phyloP scores from a whole-genome alignment of 2,329 filamentous ascomycete species.

The Fusarium sp. region DNA sequence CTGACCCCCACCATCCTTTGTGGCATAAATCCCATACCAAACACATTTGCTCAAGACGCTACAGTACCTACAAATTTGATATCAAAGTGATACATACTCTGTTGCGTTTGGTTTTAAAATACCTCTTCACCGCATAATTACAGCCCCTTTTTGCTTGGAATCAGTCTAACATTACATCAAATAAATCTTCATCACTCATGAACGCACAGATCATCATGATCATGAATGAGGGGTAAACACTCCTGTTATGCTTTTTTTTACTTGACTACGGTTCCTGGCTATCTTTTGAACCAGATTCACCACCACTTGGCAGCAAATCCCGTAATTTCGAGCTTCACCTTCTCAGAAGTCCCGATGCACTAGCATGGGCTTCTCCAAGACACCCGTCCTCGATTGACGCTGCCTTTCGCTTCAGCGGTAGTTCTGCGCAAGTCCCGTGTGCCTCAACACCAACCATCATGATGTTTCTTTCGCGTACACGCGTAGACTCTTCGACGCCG shows the following conservation, averaged over 20 bases:
- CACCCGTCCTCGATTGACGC: conserved; percentile 38
- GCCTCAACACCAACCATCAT: conserved; percentile 45
- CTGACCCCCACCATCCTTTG: background rate
- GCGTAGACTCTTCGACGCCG: conserved; percentile 39
- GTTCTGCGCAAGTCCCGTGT: conserved; percentile 42
- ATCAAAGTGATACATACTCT: background rate
- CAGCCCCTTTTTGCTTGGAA: background rate
- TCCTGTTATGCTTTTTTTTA: conserved; percentile 44
- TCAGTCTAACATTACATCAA: background rate
- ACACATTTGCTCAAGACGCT: background rate
- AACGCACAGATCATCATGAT: conserved; percentile 12
- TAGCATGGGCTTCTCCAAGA: conserved; percentile 46
- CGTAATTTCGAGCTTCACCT: conserved; percentile 45
- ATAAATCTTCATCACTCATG: background rate
- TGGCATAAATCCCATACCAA: background rate
- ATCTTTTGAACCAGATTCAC: conserved; percentile 42
- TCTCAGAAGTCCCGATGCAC: conserved; percentile 48
- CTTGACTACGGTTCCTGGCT: conserved; percentile 45
- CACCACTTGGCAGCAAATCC: conserved; percentile 48
- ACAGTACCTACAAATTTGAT: background rate
- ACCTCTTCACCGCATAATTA: background rate
- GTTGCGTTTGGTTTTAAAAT: background rate
- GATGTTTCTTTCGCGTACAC: conserved; percentile 41
- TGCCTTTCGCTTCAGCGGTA: conserved; percentile 39
- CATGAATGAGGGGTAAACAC: conserved; percentile 37